Evolutionary conservation across 176 grass and related monocot genomes (phyloP).

Genomic region (Carex scoparia): DNA sequence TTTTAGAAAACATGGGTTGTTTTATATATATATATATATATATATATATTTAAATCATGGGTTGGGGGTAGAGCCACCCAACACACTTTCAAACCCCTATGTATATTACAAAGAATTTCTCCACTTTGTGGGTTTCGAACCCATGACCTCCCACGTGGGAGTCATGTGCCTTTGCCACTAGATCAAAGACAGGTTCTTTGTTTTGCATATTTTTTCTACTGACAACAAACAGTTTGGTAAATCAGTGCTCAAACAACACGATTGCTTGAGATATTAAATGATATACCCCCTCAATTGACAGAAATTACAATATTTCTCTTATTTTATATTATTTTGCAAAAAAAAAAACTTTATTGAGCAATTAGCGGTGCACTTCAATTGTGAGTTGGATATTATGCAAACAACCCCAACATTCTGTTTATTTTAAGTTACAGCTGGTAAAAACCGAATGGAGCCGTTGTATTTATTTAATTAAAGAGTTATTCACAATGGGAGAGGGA

Average conservation of each 20-base stretch:
- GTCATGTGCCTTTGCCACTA: too few relatives aligned
- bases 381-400: neutral
- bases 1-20: neutral
- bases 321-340: slow-evolving; percentile 7
- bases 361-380: neutral
- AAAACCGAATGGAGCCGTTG: neutral
- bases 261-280: neutral
- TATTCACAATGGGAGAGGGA: neutral
- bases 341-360: neutral
- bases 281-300: neutral
- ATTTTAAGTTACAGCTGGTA: neutral
- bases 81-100: too few relatives aligned
- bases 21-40: neutral
- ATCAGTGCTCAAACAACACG: neutral
- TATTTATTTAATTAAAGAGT: neutral
- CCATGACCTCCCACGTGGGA: too few relatives aligned
- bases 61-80: too few relatives aligned
- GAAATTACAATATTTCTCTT: neutral
- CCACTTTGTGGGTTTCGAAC: too few relatives aligned
- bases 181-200: neutral
- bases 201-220: neutral
- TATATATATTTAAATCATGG: too few relatives aligned
- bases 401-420: neutral
- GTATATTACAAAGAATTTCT: too few relatives aligned
- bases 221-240: neutral